Conservation (phyloP, 129 eudicot genomes). For the Flaveria trinervia region DNA sequence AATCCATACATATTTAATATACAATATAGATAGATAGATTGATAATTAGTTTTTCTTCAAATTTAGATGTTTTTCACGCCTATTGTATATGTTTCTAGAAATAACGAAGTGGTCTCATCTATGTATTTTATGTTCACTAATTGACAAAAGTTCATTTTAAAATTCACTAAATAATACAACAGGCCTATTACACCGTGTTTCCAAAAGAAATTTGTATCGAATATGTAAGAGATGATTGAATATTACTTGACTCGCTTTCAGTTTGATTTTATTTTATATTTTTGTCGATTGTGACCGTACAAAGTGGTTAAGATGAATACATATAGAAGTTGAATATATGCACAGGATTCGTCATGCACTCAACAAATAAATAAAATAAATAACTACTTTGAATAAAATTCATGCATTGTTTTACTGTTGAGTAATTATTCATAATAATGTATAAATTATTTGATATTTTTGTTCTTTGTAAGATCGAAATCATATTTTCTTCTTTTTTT, state of each 20-base stretch:
- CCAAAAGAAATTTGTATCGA: not conserved
- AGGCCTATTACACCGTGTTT: not conserved
- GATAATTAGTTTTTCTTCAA: too few species aligned
- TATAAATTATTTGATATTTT: not conserved
- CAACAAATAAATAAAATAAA: not conserved
- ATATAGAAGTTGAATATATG: not conserved
- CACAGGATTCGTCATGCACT: not conserved
- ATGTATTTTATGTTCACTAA: too few species aligned
- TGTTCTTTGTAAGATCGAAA: too few species aligned
- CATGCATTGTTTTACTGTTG: not conserved
- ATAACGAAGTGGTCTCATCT: too few species aligned
- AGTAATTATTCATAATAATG: not conserved
- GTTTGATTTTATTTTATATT: not conserved
- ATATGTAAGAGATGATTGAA: not conserved
- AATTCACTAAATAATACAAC: not conserved
- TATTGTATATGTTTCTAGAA: too few species aligned
- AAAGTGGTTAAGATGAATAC: constrained; percentile 1
- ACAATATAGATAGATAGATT: too few species aligned
- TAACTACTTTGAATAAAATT: not conserved
- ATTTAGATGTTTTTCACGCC: too few species aligned
- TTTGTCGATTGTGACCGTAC: constrained; percentile 9
- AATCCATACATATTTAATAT: too few species aligned
- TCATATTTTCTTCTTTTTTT: too few species aligned
- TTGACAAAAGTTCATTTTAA: not conserved
- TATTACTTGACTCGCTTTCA: constrained; percentile 4